Evolutionary conservation across 2,329 filamentous ascomycete species (phyloP).

Genomic region (Clonostachys rosea): DNA sequence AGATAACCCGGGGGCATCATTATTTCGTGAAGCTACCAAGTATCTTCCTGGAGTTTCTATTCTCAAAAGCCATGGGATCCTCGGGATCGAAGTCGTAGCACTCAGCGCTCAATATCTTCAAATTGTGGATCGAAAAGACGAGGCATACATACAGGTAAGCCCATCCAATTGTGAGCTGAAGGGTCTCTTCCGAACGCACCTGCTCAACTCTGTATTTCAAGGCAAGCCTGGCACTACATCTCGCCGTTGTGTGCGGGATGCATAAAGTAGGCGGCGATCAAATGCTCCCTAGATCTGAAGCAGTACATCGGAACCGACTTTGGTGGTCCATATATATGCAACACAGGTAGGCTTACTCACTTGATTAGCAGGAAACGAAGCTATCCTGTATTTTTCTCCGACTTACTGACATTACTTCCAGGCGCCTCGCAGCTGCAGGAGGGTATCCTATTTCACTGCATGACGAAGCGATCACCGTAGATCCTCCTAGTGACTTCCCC

Average conservation of each 20-base stretch:
- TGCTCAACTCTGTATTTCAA: neutral
- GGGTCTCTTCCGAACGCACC: neutral
- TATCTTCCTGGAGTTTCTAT: neutral
- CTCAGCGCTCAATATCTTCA: neutral
- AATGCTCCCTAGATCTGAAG: neutral
- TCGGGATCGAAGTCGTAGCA: neutral
- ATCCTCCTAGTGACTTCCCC: neutral
- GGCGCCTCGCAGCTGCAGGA: neutral
- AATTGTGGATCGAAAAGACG: neutral
- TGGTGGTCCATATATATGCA: neutral
- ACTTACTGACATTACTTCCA: neutral
- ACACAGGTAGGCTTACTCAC: neutral
- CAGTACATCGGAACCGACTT: neutral
- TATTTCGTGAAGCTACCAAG: neutral
- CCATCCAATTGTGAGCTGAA: neutral
- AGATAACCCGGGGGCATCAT: neutral
- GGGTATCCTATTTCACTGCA: neutral
- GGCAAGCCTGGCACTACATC: neutral
- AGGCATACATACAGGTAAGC: neutral
- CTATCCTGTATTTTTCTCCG: neutral
- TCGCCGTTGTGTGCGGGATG: neutral
- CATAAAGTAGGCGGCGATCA: neutral
- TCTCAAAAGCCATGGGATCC: neutral
- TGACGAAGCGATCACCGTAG: neutral
- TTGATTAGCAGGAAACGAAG: neutral